phyloP scores from a whole-genome alignment of 2,329 filamentous ascomycete species.

The Fusarium chuoi region DNA sequence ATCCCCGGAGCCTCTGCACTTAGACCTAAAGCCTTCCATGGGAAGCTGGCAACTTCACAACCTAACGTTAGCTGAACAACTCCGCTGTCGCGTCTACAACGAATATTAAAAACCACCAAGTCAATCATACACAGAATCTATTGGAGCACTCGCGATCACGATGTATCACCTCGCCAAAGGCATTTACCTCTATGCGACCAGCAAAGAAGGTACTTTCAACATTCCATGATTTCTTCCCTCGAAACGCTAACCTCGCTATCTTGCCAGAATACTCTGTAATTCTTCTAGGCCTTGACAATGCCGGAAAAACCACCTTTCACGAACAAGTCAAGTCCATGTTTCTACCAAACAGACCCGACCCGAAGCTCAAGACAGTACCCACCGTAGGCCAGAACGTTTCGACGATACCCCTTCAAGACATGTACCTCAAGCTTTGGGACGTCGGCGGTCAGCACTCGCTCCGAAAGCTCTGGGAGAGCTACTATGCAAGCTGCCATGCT shows the following conservation, averaged over 20 bases:
- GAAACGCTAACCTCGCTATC: slow-evolving; percentile 5
- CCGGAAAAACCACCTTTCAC: slow-evolving; percentile 97
- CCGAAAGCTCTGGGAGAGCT: slow-evolving; percentile 92
- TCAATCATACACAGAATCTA: background rate
- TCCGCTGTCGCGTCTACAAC: slow-evolving; percentile 1
- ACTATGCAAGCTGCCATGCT: slow-evolving; percentile 93
- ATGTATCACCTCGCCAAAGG: slow-evolving; percentile 99
- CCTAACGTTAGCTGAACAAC: background rate
- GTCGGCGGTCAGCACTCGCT: slow-evolving; percentile 93
- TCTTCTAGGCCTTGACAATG: slow-evolving; percentile 96
- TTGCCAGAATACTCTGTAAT: slow-evolving; percentile 91
- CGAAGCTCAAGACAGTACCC: slow-evolving; percentile 86
- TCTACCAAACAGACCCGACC: slow-evolving; percentile 69
- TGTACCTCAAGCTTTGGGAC: slow-evolving; percentile 99
- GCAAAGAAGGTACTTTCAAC: slow-evolving; percentile 81
- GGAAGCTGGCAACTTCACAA: background rate
- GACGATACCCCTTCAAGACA: slow-evolving; percentile 88
- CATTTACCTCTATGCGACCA: slow-evolving; percentile 93
- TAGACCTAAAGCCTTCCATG: background rate
- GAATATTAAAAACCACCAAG: background rate
- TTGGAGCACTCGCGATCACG: slow-evolving; percentile 4
- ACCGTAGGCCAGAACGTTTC: slow-evolving; percentile 98
- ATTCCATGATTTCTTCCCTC: slow-evolving; percentile 1
- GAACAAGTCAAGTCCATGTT: slow-evolving; percentile 95
- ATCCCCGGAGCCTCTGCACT: background rate